These are phyloP conservation scores for Lachnellula suecica DNA, from an alignment of 2,329 filamentous ascomycete species.

Conservation along the genomic window DNA sequence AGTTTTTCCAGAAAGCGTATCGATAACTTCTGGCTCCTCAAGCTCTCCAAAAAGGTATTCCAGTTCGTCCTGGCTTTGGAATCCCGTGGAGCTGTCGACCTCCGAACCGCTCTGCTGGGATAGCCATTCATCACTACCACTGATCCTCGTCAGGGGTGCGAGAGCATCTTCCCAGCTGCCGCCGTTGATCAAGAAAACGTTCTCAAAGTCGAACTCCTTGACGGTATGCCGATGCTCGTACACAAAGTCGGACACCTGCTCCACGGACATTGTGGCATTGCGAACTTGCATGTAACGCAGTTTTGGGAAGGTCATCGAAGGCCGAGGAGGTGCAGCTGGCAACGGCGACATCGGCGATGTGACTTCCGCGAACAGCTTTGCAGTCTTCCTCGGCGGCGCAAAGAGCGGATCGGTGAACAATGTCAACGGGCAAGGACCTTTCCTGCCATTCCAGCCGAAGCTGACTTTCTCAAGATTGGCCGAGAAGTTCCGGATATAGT, in stretches of 20 bases:
- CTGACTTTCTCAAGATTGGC: constrained; percentile 65
- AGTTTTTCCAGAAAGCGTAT: constrained; percentile 11
- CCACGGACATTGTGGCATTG: constrained; percentile 70
- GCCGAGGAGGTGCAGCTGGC: constrained; percentile 50
- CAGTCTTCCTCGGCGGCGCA: constrained; percentile 49
- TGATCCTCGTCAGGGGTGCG: constrained; percentile 59
- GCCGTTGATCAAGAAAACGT: constrained; percentile 64
- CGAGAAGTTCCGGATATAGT: constrained; percentile 73
- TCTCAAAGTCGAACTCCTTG: constrained; percentile 77
- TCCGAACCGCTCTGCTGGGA: constrained; percentile 36
- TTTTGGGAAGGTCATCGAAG: constrained; percentile 63
- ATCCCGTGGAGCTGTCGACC: constrained; percentile 20
- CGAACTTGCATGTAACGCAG: constrained; percentile 69
- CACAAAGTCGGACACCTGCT: constrained; percentile 70
- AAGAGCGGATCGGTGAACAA: constrained; percentile 66
- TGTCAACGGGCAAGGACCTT: constrained; percentile 72
- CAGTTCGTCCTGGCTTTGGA: constrained; percentile 22
- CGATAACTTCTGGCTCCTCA: constrained; percentile 24
- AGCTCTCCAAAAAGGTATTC: constrained; percentile 22
- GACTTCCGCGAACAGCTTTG: constrained; percentile 64
- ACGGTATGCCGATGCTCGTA: constrained; percentile 65
- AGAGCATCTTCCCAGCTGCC: constrained; percentile 83
- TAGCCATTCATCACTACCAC: constrained; percentile 38
- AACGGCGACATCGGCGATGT: constrained; percentile 65
- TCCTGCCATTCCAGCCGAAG: constrained; percentile 74